Conservation (phyloP, 2,329 filamentous ascomycete genomes). For the Colletotrichum gloeosporioides region DNA sequence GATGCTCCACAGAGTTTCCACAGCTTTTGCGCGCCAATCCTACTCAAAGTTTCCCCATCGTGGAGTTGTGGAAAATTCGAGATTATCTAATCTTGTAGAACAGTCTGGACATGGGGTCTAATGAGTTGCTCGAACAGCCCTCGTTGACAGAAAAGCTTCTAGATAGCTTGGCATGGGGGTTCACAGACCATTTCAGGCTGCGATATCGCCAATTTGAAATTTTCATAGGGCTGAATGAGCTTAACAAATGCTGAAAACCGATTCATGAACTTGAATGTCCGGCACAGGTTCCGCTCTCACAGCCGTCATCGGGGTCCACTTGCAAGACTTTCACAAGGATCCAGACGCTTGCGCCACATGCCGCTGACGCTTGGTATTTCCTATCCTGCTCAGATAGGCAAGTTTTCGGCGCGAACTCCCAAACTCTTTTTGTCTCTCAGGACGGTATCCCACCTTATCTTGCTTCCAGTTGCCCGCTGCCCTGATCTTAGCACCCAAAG, state of each 20-base stretch:
- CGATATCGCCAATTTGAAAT: background rate
- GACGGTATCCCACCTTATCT: background rate
- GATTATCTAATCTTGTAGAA: background rate
- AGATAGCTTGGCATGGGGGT: background rate
- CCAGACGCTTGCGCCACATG: background rate
- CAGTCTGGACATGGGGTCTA: background rate
- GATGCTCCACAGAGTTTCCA: slow-evolving; percentile 14
- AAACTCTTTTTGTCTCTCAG: background rate
- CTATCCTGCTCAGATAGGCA: background rate
- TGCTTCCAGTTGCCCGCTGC: background rate
- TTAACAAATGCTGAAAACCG: background rate
- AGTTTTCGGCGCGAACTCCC: background rate
- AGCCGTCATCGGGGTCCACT: slow-evolving; percentile 7
- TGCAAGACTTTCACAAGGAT: slow-evolving; percentile 3
- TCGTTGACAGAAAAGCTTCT: background rate
- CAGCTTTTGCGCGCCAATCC: slow-evolving; percentile 1
- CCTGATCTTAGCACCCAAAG: background rate
- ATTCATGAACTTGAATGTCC: background rate
- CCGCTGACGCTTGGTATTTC: background rate
- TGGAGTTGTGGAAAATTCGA: background rate
- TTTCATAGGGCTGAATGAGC: background rate
- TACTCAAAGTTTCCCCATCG: background rate
- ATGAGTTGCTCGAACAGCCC: background rate
- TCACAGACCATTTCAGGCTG: background rate
- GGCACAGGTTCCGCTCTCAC: background rate